Conservation (phyloP, 148 eudicot genomes). For the Vaccinium macrocarpon region DNA sequence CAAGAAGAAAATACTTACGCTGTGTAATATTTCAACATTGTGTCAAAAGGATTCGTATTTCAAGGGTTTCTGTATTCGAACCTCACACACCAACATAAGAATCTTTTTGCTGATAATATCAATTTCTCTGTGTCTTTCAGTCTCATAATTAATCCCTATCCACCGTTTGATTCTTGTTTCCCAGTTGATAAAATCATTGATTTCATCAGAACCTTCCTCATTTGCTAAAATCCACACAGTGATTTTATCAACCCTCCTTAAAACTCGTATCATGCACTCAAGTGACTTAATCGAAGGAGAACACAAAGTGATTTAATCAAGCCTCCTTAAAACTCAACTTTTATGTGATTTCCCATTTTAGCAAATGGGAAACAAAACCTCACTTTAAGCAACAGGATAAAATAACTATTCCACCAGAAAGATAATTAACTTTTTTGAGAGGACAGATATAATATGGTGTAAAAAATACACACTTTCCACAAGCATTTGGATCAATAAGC, state of each 20-base stretch:
- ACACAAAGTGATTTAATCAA: too few relatives aligned
- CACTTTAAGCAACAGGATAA: not conserved
- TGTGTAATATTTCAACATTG: too few relatives aligned
- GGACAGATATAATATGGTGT: not conserved
- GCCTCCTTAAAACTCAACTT: too few relatives aligned
- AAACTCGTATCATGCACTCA: too few relatives aligned
- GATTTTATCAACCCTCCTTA: too few relatives aligned
- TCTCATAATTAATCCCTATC: not conserved
- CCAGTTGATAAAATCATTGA: too few relatives aligned
- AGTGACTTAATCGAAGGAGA: too few relatives aligned
- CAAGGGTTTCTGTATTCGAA: not conserved
- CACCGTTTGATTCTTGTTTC: not conserved
- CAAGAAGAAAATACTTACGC: too few relatives aligned
- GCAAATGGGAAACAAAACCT: too few relatives aligned
- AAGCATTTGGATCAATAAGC: not conserved
- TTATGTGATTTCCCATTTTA: too few relatives aligned
- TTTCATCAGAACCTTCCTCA: too few relatives aligned
- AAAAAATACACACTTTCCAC: not conserved
- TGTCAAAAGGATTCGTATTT: not conserved
- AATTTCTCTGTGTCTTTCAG: not conserved
- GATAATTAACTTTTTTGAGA: not conserved
- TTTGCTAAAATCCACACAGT: too few relatives aligned
- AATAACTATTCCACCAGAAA: not conserved
- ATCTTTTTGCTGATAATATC: not conserved
- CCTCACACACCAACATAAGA: not conserved